Base-by-base conservation (phyloP, 2,329 filamentous ascomycete genomes). In the Pestalotiopsis sp. region DNA sequence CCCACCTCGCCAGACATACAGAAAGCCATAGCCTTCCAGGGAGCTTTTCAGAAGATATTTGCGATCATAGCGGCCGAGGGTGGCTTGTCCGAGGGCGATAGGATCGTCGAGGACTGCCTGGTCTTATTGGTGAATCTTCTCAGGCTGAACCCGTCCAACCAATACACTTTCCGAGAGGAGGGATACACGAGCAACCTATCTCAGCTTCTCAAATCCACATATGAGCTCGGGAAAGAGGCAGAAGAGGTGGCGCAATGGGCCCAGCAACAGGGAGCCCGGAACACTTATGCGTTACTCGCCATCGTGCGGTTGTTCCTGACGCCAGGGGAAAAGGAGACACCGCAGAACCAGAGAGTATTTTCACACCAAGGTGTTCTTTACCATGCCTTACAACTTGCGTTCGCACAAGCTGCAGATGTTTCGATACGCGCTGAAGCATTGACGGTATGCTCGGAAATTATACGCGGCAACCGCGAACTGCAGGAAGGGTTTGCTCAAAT, bases 11-110 rank as follows among this genome's bases (percentile, higher is more conserved):
- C 91, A 57, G 95, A 98, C 75, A 88, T 99, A 66, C 95, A 98
- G 78, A 98, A 98, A 79, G 87, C 98, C 2, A 95, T 98, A 27
- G 96, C 94, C 0, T 98, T 98, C 73, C 94, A 98, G 76, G 95
- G 94, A 84, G 93, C 95, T 0, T 98, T 98, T 75, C 94, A 96
- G 70, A 90, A 92, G 58, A 84, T 97, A 31, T 98, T 98, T 78
- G 86, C 86, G 59, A 91, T 98, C 66, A 93, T 99, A 66, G 88
- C 91, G 72, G 84, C 86, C 0, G 96, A 99, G 75, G 96, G 96
- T 0, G 92, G 91, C 2, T 83, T 99, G 59, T 87, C 86, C 4
- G 91, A 97, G 74, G 96, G 96, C 17, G 94, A 93, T 57, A 92
- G 95, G 70, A 88, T 93, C 13, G 93, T 98, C 3, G 95, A 98